Base-by-base conservation (phyloP, 176 grass and related monocot species). In the Oryza rufipogon region DNA sequence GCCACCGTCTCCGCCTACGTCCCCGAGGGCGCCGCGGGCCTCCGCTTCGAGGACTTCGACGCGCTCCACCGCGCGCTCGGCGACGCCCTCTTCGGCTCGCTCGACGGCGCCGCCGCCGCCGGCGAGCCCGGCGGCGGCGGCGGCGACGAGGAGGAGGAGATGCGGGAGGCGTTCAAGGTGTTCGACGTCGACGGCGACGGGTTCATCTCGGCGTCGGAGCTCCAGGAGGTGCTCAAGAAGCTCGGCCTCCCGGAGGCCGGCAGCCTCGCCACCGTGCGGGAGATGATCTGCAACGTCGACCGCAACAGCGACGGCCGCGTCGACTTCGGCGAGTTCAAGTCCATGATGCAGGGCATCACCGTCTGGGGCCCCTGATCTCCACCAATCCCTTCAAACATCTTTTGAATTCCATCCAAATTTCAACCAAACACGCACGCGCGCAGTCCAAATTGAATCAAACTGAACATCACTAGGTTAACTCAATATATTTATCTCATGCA, bases 241-340 rank as follows among this genome's bases (percentile, higher is more conserved):
- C 87, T 91, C 0, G 89, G 89, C 0, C 68, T 94, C 63, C 84
- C 89, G 34, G 89, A 94, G 84, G 89, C 80, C 33, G 80, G 87
- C 80, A 89, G 80, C 87, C 70, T 94, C 64, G 86, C 89, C 20
- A 66, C 71, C 58, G 92, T 94, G 7, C 30, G 44, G 20, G 83
- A 94, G 88, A 94, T 94, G 92, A 94, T 94, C 82, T 78, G 46
- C 92, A 91, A 90, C 86, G 88, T 91, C 75, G 92, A 94, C 81
- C 88, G 75, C 70, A 68, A 94, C 84, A 63, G 42, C 47, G 92
- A 94, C 66, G 88, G 92, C 0, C 83, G 86, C 79, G 83, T 85
- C 70, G 87, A 89, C 68, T 92, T 92, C 73, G 14, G 77, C 45
- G 91, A 89, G 87, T 89, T 89, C 87, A 92, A 89, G 77, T 65